These are phyloP conservation scores for Gossypium aridum DNA, from an alignment of 441 rosid genomes.

Conservation along the genomic window DNA sequence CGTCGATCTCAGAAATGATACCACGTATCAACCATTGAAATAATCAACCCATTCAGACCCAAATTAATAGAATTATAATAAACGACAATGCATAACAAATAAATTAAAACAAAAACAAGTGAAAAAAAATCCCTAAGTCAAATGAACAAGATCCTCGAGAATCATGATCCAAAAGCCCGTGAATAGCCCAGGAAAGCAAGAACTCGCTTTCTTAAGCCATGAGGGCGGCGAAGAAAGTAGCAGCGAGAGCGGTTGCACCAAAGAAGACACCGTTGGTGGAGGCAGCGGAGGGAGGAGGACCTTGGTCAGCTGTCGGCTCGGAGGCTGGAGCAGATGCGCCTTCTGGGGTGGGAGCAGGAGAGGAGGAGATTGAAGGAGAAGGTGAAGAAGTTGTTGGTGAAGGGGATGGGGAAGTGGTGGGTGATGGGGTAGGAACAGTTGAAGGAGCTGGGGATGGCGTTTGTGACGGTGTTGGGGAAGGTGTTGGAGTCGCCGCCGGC, in stretches of 20 bases:
- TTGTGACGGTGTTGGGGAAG: conserved; percentile 25
- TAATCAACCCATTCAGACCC: conserved; percentile 11
- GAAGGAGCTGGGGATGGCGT: conserved; percentile 23
- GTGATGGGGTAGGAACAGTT: conserved; percentile 24
- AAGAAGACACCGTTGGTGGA: conserved; percentile 39
- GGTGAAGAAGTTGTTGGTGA: conserved; percentile 9
- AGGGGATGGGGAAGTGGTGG: conserved; percentile 26
- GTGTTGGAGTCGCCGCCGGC: conserved; percentile 24
- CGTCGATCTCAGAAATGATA: neutral
- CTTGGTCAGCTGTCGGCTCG: conserved; percentile 16
- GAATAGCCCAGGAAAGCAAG: neutral
- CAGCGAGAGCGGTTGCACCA: conserved; percentile 54
- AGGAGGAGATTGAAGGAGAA: conserved; percentile 16
- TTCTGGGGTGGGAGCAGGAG: conserved; percentile 28
- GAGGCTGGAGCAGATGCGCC: conserved; percentile 16
- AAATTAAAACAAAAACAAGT: conserved; percentile 5
- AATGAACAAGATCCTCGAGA: conserved; percentile 14
- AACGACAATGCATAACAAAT: conserved; percentile 19
- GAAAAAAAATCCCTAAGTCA: neutral
- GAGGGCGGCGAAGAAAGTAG: conserved; percentile 42
- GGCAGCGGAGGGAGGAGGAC: conserved; percentile 19
- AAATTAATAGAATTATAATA: conserved; percentile 6
- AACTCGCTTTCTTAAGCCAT: conserved; percentile 38
- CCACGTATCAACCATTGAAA: conserved; percentile 11
- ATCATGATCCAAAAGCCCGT: conserved; percentile 3